A percentile compares a stretch with the other conserved stretches of the same genome.
Conservation (phyloP, 1,139 yeast species). For the Zhuliangozyma parablackwelliae region DNA sequence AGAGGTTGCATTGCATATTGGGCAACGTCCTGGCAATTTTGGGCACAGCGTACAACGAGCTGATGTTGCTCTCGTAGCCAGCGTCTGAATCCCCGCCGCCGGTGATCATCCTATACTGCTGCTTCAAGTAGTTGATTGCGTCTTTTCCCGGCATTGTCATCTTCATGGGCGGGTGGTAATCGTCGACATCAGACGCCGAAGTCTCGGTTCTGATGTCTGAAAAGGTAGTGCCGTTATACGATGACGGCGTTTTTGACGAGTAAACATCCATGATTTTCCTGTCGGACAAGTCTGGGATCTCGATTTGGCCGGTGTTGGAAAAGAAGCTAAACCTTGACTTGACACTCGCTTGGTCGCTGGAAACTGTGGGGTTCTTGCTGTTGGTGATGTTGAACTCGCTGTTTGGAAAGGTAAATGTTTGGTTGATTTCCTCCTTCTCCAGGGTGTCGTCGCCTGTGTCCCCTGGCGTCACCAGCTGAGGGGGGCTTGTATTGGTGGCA, state of each 20-base stretch:
- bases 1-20: slow-evolving; percentile 2
- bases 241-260: slow-evolving; percentile 18
- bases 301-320: slow-evolving; percentile 36
- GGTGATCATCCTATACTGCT: slow-evolving; percentile 18
- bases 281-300: slow-evolving; percentile 38
- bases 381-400: slow-evolving; percentile 31
- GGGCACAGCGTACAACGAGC: slow-evolving; percentile 16
- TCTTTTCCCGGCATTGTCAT: slow-evolving; percentile 33
- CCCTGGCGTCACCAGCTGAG: neutral
- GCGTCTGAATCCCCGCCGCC: slow-evolving; percentile 26
- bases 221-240: slow-evolving; percentile 27
- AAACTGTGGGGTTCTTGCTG: slow-evolving; percentile 15
- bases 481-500: slow-evolving; percentile 1
- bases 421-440: slow-evolving; percentile 31
- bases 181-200: slow-evolving; percentile 13
- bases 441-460: neutral
- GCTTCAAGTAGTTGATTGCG: slow-evolving; percentile 25
- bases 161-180: slow-evolving; percentile 20
- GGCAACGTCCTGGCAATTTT: slow-evolving; percentile 6
- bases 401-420: slow-evolving; percentile 38
- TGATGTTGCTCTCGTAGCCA: slow-evolving; percentile 8
- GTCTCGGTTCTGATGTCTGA: slow-evolving; percentile 24
- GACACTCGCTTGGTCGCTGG: slow-evolving; percentile 7
- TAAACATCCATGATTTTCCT: slow-evolving; percentile 17
- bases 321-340: slow-evolving; percentile 22